These are phyloP conservation scores for Ascochyta pisi DNA, from an alignment of 2,329 filamentous ascomycete genomes.

Conservation along the genomic window DNA sequence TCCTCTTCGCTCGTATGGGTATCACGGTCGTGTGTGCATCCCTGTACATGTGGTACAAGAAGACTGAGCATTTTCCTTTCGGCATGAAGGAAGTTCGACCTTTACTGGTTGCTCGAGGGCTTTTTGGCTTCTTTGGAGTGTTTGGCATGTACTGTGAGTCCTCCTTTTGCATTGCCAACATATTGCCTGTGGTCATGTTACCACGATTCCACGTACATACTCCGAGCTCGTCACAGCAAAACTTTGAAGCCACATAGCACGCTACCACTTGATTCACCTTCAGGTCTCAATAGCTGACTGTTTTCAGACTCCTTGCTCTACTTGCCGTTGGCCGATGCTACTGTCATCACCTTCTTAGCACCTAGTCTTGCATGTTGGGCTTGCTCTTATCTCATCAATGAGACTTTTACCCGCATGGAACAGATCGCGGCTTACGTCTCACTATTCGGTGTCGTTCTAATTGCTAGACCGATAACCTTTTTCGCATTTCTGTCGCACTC, in stretches of 20 bases:
- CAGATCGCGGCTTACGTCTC: conserved; percentile 78
- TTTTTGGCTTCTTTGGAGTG: conserved; percentile 77
- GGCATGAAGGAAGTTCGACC: conserved; percentile 71
- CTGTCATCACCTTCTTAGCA: conserved; percentile 85
- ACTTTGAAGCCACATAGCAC: not conserved
- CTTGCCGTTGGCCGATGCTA: conserved; percentile 84
- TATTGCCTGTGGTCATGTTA: not conserved
- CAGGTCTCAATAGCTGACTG: conserved; percentile 13
- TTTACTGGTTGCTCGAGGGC: conserved; percentile 71
- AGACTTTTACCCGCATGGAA: conserved; percentile 80
- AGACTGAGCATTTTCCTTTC: conserved; percentile 72
- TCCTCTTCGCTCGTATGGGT: conserved; percentile 80
- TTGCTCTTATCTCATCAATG: conserved; percentile 76
- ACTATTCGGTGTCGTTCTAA: conserved; percentile 79
- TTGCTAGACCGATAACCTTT: conserved; percentile 73
- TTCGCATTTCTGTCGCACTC: conserved; percentile 51
- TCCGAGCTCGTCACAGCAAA: not conserved
- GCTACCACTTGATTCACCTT: not conserved
- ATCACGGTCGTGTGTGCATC: conserved; percentile 73
- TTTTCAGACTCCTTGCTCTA: conserved; percentile 70
- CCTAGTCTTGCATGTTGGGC: conserved; percentile 81
- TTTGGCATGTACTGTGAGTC: conserved; percentile 73
- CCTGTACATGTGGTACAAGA: conserved; percentile 75
- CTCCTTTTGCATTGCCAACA: conserved; percentile 12
- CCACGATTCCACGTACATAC: not conserved